Conservation (phyloP, 1,284 basidiomycete genomes). For the Malassezia sympodialis region DNA sequence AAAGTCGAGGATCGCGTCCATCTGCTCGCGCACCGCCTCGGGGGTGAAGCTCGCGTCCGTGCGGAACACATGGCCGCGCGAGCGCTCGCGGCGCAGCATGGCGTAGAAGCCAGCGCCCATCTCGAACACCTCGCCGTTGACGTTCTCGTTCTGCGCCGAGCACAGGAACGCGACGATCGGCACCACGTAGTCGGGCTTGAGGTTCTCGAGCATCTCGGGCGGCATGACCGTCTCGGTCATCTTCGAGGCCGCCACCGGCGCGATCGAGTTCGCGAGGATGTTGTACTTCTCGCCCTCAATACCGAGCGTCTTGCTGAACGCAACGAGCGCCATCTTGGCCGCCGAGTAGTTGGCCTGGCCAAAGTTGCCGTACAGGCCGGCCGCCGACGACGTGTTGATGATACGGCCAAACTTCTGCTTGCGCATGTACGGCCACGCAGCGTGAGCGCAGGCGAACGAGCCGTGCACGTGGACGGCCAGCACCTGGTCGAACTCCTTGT, state of each 20-base stretch:
- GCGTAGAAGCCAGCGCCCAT: conserved; percentile 87
- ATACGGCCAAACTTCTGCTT: conserved; percentile 61
- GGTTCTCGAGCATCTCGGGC: conserved; percentile 82
- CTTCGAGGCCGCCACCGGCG: conserved; percentile 81
- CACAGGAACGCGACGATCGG: conserved; percentile 57
- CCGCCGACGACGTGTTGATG: conserved; percentile 48
- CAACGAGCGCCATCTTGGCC: conserved; percentile 50
- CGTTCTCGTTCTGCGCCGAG: conserved; percentile 51
- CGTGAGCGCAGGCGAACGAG: conserved; percentile 86
- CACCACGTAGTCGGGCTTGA: conserved; percentile 88
- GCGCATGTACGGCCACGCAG: conserved; percentile 86
- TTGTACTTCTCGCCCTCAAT: conserved; percentile 81
- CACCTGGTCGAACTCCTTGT: conserved; percentile 53
- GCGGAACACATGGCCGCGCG: conserved; percentile 74
- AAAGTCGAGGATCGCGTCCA: conserved; percentile 67
- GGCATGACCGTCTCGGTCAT: conserved; percentile 96
- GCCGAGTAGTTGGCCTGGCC: conserved; percentile 77
- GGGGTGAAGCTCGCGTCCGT: conserved; percentile 85
- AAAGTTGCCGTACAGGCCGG: conserved; percentile 65
- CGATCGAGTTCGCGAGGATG: conserved; percentile 77
- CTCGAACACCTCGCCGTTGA: conserved; percentile 80
- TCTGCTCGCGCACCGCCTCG: conserved; percentile 58
- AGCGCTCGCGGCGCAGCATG: conserved; percentile 86
- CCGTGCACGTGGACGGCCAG: conserved; percentile 87
- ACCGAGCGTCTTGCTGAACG: conserved; percentile 76